Percentiles rank a stretch among this genome's conserved stretches.
phyloP scores from a whole-genome alignment of 305 asterid species.

The Fraxinus greggii region DNA sequence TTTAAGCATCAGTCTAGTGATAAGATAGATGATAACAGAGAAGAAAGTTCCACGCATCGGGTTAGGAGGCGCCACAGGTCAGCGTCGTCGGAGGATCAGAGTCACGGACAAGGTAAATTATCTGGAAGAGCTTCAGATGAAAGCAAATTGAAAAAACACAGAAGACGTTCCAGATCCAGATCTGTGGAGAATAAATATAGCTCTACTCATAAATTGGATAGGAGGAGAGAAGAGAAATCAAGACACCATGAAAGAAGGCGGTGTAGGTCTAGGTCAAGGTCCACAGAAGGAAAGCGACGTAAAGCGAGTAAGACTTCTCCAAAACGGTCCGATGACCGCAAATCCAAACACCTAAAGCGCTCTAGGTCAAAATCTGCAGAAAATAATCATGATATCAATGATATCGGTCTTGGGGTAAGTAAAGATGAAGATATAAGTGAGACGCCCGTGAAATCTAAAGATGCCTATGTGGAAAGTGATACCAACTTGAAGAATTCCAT shows the following conservation, averaged over 20 bases:
- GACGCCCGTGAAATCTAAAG: constrained; percentile 38
- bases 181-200: constrained; percentile 57
- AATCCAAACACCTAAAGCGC: constrained; percentile 53
- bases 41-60: constrained; percentile 49
- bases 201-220: constrained; percentile 47
- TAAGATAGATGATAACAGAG: constrained; percentile 41
- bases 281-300: constrained; percentile 52
- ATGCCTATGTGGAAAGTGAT: constrained; percentile 27
- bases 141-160: constrained; percentile 51
- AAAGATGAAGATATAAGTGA: constrained; percentile 42
- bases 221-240: constrained; percentile 60
- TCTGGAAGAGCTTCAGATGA: constrained; percentile 54
- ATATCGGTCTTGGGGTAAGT: constrained; percentile 36
- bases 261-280: constrained; percentile 69
- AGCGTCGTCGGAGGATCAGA: constrained; percentile 47
- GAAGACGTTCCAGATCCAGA: constrained; percentile 57
- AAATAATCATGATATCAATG: constrained; percentile 29
- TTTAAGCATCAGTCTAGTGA: constrained; percentile 47
- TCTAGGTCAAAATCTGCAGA: constrained; percentile 60
- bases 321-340: constrained; percentile 47
- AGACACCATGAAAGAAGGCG: constrained; percentile 47
- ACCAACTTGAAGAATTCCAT: constrained; percentile 33
- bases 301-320: constrained; percentile 47
- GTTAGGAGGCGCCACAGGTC: constrained; percentile 58
- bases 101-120: constrained; percentile 32